Evolutionary conservation across 2,329 filamentous ascomycete genomes (phyloP).

Genomic region (Ophiostoma sp.): DNA sequence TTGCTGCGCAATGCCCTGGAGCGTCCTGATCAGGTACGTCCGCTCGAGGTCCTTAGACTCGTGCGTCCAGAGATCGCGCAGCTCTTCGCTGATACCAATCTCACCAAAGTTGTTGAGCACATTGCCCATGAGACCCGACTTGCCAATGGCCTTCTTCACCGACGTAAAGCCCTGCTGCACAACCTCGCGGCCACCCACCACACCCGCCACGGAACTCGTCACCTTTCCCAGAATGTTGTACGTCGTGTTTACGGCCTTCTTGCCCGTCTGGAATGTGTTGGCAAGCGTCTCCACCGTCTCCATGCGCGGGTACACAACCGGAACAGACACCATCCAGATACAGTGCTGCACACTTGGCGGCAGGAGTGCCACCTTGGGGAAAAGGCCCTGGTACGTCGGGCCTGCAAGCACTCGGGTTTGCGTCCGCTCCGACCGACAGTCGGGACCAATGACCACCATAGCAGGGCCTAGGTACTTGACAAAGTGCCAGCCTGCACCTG

Average conservation of each 20-base stretch:
- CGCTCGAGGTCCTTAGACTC: constrained; percentile 95
- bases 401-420: constrained; percentile 90
- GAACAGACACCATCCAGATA: constrained; percentile 91
- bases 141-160: constrained; percentile 94
- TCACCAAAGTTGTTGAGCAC: constrained; percentile 96
- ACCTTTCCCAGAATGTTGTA: constrained; percentile 96
- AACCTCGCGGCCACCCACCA: constrained; percentile 89
- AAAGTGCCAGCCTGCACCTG: constrained; percentile 97
- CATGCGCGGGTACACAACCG: constrained; percentile 81
- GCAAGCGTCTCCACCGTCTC: constrained; percentile 89
- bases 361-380: constrained; percentile 87
- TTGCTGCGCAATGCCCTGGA: constrained; percentile 91
- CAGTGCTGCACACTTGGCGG: constrained; percentile 94
- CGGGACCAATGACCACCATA: constrained; percentile 81
- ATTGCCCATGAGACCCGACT: constrained; percentile 90
- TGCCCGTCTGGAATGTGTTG: constrained; percentile 86
- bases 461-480: constrained; percentile 92
- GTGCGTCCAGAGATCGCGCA: constrained; percentile 97
- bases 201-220: constrained; percentile 87
- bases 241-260: constrained; percentile 91
- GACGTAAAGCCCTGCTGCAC: constrained; percentile 89
- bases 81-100: constrained; percentile 86
- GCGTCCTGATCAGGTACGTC: constrained; percentile 90
- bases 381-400: constrained; percentile 93
- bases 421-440: constrained; percentile 87